Conservation (phyloP, 2,329 filamentous ascomycete species). For the Lasiodiplodia citricola region DNA sequence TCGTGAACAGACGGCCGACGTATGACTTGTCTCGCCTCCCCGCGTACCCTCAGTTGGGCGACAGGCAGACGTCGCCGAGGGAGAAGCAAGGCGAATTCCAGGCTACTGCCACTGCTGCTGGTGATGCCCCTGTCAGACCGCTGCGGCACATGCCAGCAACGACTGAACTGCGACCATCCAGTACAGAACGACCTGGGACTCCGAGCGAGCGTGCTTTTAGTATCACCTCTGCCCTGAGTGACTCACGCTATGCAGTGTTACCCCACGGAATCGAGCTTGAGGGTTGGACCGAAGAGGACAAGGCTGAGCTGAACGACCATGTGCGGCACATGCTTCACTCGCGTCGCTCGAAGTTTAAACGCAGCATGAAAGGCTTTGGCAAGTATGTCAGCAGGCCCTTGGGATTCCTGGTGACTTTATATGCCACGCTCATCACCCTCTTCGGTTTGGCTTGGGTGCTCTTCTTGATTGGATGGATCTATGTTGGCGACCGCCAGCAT, state of each 20-base stretch:
- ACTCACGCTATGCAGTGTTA: conserved; percentile 77
- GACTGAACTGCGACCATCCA: not conserved
- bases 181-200: conserved; percentile 10
- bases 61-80: not conserved
- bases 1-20: conserved; percentile 77
- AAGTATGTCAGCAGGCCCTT: conserved; percentile 79
- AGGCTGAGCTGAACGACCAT: conserved; percentile 80
- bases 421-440: conserved; percentile 80
- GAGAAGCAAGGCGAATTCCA: not conserved
- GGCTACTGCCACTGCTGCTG: not conserved
- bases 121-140: not conserved
- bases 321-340: conserved; percentile 89
- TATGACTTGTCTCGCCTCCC: conserved; percentile 64
- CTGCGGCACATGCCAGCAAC: conserved; percentile 28
- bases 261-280: conserved; percentile 75
- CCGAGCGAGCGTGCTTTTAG: conserved; percentile 23
- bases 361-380: conserved; percentile 77
- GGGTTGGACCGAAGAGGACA: conserved; percentile 76
- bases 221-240: conserved; percentile 62
- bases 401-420: conserved; percentile 82
- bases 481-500: conserved; percentile 70
- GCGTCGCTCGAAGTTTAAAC: conserved; percentile 77
- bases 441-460: conserved; percentile 89
- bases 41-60: not conserved
- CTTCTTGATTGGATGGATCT: conserved; percentile 88